Percentiles rank a stretch among this genome's conserved stretches.
Conservation (phyloP, 768 basidiomycete species). For the Fomitopsis serialis region DNA sequence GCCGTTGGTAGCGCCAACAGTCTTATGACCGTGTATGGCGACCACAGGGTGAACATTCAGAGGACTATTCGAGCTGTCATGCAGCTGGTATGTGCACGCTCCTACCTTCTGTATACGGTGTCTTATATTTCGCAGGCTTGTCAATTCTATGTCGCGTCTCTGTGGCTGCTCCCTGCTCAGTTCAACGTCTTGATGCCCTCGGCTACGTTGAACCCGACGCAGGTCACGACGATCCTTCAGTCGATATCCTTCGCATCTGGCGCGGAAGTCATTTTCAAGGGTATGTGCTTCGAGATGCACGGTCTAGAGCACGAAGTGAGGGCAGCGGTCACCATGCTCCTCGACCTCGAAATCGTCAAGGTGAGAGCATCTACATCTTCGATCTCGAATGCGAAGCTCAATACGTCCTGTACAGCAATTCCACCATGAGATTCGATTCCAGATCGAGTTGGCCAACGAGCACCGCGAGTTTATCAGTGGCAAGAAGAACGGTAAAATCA, state of each 20-base stretch:
- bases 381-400: neutral
- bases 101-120: neutral
- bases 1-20: conserved; percentile 90
- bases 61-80: conserved; percentile 91
- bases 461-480: conserved; percentile 98
- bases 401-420: conserved; percentile 50
- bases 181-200: conserved; percentile 90
- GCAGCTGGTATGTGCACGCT: conserved; percentile 67
- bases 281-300: conserved; percentile 96
- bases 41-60: conserved; percentile 90
- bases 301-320: conserved; percentile 91
- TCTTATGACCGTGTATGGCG: conserved; percentile 90
- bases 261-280: conserved; percentile 94
- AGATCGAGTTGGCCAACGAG: conserved; percentile 96
- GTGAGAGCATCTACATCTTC: conserved; percentile 30
- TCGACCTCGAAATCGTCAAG: conserved; percentile 91
- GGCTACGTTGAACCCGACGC: conserved; percentile 70
- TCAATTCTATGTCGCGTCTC: conserved; percentile 93
- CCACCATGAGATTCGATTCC: conserved; percentile 97
- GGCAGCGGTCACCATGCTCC: conserved; percentile 74
- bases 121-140: conserved; percentile 59
- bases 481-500: conserved; percentile 99
- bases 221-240: conserved; percentile 81
- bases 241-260: conserved; percentile 83
- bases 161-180: conserved; percentile 92